These are phyloP conservation scores for Penicillium glabrum DNA, from an alignment of 2,329 filamentous ascomycete species.

Conservation along the genomic window DNA sequence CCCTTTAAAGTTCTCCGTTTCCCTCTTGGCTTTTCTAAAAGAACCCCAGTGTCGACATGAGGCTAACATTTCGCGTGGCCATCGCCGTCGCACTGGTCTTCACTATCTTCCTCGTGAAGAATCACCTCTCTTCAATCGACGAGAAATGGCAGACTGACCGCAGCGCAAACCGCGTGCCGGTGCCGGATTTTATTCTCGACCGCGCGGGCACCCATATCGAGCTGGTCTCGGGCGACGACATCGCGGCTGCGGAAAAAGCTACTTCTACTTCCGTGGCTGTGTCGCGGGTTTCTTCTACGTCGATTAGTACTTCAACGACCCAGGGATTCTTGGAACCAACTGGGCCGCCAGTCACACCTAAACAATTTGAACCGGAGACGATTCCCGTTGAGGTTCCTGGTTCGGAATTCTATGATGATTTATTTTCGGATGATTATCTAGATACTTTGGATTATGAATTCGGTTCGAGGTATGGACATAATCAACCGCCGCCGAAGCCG, in stretches of 20 bases:
- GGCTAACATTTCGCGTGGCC: slow-evolving; percentile 12
- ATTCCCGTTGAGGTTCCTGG: slow-evolving; percentile 19
- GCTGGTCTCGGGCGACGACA: slow-evolving; percentile 17
- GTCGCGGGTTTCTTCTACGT: background rate
- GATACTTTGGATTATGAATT: background rate
- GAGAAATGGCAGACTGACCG: slow-evolving; percentile 10
- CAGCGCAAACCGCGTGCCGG: background rate
- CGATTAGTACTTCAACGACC: background rate
- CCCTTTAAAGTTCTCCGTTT: slow-evolving; percentile 4
- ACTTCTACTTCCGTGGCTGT: background rate
- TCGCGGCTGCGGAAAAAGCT: background rate
- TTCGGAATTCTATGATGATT: background rate
- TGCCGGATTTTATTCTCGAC: slow-evolving; percentile 3
- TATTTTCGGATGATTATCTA: background rate
- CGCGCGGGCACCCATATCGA: slow-evolving; percentile 17
- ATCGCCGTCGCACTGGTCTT: slow-evolving; percentile 17
- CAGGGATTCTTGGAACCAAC: slow-evolving; percentile 4
- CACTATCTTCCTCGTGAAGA: slow-evolving; percentile 19
- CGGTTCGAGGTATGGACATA: background rate
- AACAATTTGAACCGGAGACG: slow-evolving; percentile 7
- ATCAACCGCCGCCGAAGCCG: slow-evolving; percentile 6
- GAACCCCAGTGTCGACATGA: slow-evolving; percentile 11
- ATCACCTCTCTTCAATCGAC: slow-evolving; percentile 16
- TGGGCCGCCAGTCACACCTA: background rate
- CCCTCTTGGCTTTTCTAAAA: slow-evolving; percentile 1